Evolutionary conservation across 805 yeast species (phyloP).

Genomic region (Kregervanrija pseudodelftensis): DNA sequence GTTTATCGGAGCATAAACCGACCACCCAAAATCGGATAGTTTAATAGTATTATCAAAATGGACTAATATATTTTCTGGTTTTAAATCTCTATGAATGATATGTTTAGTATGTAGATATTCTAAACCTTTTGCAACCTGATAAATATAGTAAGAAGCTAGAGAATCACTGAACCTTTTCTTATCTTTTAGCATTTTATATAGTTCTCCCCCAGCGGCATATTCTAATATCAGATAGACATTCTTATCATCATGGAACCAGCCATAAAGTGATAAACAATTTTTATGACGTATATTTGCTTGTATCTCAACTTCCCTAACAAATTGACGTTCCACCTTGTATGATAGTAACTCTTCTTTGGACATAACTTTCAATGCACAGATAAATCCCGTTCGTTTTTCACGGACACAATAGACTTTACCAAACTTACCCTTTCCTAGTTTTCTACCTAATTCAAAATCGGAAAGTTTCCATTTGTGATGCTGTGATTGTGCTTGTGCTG

Average conservation of each 20-base stretch:
- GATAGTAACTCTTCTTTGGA: conserved; percentile 69
- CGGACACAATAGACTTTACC: conserved; percentile 88
- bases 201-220: conserved; percentile 79
- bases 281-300: conserved; percentile 76
- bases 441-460: conserved; percentile 82
- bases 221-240: conserved; percentile 82
- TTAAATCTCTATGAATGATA: conserved; percentile 86
- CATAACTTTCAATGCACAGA: conserved; percentile 91
- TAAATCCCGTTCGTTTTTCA: conserved; percentile 65
- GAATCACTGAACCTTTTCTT: conserved; percentile 64
- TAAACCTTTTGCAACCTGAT: conserved; percentile 78
- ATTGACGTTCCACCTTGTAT: conserved; percentile 74
- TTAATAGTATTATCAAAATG: conserved; percentile 72
- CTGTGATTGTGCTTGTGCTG: conserved; percentile 3
- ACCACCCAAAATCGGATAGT: conserved; percentile 95
- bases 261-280: conserved; percentile 72
- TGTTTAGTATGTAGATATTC: conserved; percentile 69
- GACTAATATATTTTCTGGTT: conserved; percentile 85
- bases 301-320: conserved; percentile 86
- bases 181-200: conserved; percentile 65
- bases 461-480: conserved; percentile 19
- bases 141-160: conserved; percentile 70
- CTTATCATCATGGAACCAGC: conserved; percentile 75
- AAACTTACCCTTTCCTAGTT: conserved; percentile 87
- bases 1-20: conserved; percentile 53